These are phyloP conservation scores for Kazachstania psychrophila DNA, from an alignment of 805 yeast genomes.

Conservation along the genomic window DNA sequence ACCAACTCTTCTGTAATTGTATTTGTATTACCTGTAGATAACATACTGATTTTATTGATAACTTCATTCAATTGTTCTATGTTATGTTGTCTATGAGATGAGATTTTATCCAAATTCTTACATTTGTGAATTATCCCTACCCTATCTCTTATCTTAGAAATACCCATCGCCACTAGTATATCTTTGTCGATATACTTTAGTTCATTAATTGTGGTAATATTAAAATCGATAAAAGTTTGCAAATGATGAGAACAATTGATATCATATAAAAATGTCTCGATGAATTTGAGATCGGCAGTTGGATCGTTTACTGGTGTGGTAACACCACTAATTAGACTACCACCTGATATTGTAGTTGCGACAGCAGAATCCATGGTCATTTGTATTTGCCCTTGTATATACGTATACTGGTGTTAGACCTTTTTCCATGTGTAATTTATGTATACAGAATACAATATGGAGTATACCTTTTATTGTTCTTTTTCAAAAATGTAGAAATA, in stretches of 20 bases:
- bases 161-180: constrained; percentile 63
- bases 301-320: background rate
- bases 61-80: constrained; percentile 14
- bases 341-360: too few species aligned
- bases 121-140: constrained; percentile 56
- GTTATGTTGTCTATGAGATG: constrained; percentile 6
- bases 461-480: too few species aligned
- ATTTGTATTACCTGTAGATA: constrained; percentile 7
- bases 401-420: too few species aligned
- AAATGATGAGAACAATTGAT: constrained; percentile 19
- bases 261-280: constrained; percentile 16
- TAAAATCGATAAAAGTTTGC: constrained; percentile 14
- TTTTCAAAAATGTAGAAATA: too few species aligned
- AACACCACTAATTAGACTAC: background rate
- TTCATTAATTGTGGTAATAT: constrained; percentile 17
- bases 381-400: too few species aligned
- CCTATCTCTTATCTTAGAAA: constrained; percentile 76
- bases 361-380: too few species aligned
- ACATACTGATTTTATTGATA: constrained; percentile 16
- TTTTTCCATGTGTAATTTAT: too few species aligned
- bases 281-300: constrained; percentile 6
- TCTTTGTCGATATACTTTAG: constrained; percentile 40
- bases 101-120: constrained; percentile 30
- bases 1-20: constrained; percentile 20
- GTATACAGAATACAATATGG: too few species aligned